Base-by-base conservation (phyloP, 2,329 filamentous ascomycete species). In the Emergomyces pasteurianus region DNA sequence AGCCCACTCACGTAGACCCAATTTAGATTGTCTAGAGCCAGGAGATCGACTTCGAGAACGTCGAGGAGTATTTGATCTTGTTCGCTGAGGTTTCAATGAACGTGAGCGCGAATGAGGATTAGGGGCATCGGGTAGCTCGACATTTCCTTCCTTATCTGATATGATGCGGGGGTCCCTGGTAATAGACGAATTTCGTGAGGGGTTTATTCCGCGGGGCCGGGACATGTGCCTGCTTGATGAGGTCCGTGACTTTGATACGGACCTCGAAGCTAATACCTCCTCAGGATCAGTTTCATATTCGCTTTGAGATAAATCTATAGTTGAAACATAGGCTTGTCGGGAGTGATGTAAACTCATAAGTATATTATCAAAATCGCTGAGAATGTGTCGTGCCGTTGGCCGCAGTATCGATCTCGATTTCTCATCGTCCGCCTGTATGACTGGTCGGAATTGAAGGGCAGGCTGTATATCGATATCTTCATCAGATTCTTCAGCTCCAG, bases 1-100 rank as follows among this genome's bases (percentile, higher is more conserved):
- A 65, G 85, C 88, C 92, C 92, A 97, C 74, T 95, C 88, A 26
- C 88, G 82, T 14, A 84, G 75, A 34, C 70, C 69, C 42, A 69
- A 67, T 59, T 63, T 66, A 60, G 58, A 58, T 16, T 28, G 21
- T 10, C 58, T 60, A 10, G 60, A 53, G n/a, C 50, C 47, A 36
- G 38, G 58, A 40, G 58, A 59, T 28, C 43, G 18, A 56, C 58
- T 26, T 10, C 50, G 50, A 31, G 58, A 60, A 28, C 49, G 50
- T 3, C 36, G 14, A 18, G 50, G n/a, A 21, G 40, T 43, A 34
- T 23, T 58, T 16, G 57, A 59, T 21, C 36, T 50, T 52, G 31
- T 40, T 14, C 46, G 42, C 52, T 52, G 23, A 12, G n/a, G 28
- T 23, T 47, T 60, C n/a, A 8, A 16, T 26, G 28, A 21, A 3